phyloP scores from a whole-genome alignment of 176 grass and related monocot genomes.

The Oryza glaberrima region DNA sequence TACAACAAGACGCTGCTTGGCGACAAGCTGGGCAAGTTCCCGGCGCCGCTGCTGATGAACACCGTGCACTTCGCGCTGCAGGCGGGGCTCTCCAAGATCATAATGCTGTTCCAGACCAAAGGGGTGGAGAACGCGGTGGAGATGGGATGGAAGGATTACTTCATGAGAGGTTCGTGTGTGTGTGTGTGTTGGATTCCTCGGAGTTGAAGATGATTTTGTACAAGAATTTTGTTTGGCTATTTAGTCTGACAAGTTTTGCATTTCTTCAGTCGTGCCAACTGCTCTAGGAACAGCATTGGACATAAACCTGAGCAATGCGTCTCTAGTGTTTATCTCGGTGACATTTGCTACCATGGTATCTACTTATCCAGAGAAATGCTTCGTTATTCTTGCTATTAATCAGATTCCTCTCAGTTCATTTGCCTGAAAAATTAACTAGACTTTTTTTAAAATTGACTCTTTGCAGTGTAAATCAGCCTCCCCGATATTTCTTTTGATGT shows the following conservation, averaged over 20 bases:
- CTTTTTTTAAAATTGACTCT: conserved; percentile 29
- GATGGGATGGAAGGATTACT: conserved; percentile 99
- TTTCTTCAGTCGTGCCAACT: conserved; percentile 88
- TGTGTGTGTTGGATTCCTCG: neutral
- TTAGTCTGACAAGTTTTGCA: neutral
- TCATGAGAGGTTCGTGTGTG: conserved; percentile 56
- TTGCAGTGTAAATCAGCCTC: conserved; percentile 99
- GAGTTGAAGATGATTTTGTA: neutral
- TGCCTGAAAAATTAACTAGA: conserved; percentile 28
- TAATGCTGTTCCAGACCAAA: conserved; percentile 71
- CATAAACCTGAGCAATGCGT: conserved; percentile 99
- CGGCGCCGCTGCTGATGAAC: conserved; percentile 98
- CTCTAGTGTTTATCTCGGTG: conserved; percentile 96
- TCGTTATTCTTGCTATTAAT: neutral
- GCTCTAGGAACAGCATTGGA: conserved; percentile 94
- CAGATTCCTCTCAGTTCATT: conserved; percentile 1
- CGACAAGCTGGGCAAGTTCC: conserved; percentile 98
- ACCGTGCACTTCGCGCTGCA: conserved; percentile 97
- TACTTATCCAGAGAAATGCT: conserved; percentile 12
- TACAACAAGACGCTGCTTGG: conserved; percentile 99
- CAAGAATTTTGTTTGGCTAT: neutral
- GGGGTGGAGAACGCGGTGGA: conserved; percentile 46
- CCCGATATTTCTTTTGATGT: conserved; percentile 92
- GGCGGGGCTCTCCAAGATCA: conserved; percentile 87
- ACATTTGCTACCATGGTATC: conserved; percentile 99